Conservation (phyloP, 768 basidiomycete genomes). For the Termitomyces sp. region DNA sequence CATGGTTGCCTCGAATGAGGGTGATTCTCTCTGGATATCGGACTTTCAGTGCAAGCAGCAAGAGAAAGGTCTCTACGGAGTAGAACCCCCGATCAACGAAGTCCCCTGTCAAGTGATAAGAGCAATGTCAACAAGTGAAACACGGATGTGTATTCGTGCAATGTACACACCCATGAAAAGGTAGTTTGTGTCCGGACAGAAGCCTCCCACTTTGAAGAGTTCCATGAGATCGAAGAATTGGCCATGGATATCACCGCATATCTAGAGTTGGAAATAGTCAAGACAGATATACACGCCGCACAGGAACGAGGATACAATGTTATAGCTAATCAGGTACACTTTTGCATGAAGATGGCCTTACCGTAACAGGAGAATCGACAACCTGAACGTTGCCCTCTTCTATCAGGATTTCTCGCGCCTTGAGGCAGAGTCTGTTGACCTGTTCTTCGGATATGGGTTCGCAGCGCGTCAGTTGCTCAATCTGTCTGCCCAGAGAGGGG, state of each 20-base stretch:
- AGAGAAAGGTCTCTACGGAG: conserved; percentile 92
- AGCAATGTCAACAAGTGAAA: neutral
- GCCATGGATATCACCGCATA: conserved; percentile 95
- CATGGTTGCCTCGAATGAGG: conserved; percentile 96
- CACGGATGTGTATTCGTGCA: conserved; percentile 2
- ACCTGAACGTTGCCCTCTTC: conserved; percentile 95
- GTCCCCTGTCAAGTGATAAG: conserved; percentile 55
- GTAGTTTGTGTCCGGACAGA: conserved; percentile 91
- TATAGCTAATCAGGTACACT: conserved; percentile 4
- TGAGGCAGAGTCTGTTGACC: conserved; percentile 91
- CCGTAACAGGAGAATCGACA: conserved; percentile 94
- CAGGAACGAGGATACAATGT: conserved; percentile 9
- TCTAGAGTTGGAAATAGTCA: conserved; percentile 34
- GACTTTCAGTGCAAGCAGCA: conserved; percentile 92
- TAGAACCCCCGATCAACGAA: conserved; percentile 98
- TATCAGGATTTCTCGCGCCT: conserved; percentile 93
- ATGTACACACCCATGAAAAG: conserved; percentile 81
- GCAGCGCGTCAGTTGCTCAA: conserved; percentile 88
- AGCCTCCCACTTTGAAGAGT: conserved; percentile 88
- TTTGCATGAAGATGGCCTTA: conserved; percentile 33
- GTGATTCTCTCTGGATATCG: conserved; percentile 97
- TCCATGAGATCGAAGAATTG: conserved; percentile 98
- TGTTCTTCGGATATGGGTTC: conserved; percentile 94
- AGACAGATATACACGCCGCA: conserved; percentile 5
- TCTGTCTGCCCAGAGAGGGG: conserved; percentile 57